Evolutionary conservation across 2,329 filamentous ascomycete species (phyloP).

Genomic region (Plenodomus biglobosus): DNA sequence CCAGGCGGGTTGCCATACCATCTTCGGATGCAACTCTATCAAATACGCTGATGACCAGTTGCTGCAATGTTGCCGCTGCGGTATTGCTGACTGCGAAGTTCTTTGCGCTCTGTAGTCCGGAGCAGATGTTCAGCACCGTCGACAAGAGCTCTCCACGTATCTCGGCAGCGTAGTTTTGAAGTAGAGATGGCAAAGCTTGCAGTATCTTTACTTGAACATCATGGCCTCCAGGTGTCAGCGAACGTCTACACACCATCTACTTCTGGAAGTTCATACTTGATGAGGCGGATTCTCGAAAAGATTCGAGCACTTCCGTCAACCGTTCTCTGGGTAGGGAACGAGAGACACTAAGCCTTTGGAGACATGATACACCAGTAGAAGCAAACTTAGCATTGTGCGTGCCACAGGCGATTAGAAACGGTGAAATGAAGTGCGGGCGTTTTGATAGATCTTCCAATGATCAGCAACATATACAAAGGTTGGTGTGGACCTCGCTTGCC

Average conservation of each 20-base stretch:
- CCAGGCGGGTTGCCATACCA: conserved; percentile 50
- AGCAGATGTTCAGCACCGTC: conserved; percentile 84
- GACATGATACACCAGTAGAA: conserved; percentile 79
- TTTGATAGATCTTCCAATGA: conserved; percentile 71
- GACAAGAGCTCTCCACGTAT: conserved; percentile 80
- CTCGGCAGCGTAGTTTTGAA: conserved; percentile 86
- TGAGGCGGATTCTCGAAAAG: conserved; percentile 77
- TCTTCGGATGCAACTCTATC: conserved; percentile 87
- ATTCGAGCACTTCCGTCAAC: conserved; percentile 83
- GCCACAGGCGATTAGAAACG: conserved; percentile 89
- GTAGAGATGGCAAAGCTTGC: conserved; percentile 82
- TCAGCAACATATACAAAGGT: conserved; percentile 2
- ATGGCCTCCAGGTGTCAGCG: conserved; percentile 53
- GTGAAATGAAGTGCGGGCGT: conserved; percentile 81
- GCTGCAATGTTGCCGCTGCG: conserved; percentile 92
- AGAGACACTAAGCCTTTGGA: conserved; percentile 84
- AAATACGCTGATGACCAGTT: conserved; percentile 88
- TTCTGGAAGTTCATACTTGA: conserved; percentile 56
- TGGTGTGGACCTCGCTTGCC: conserved; percentile 50
- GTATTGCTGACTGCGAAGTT: conserved; percentile 94
- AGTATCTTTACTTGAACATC: conserved; percentile 96
- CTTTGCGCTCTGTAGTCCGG: conserved; percentile 86
- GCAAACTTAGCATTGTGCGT: conserved; percentile 91
- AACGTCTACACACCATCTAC: background rate
- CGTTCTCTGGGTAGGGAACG: conserved; percentile 76